Base-by-base conservation (phyloP, 2,329 filamentous ascomycete genomes). In the Sporothrix schenckii region DNA sequence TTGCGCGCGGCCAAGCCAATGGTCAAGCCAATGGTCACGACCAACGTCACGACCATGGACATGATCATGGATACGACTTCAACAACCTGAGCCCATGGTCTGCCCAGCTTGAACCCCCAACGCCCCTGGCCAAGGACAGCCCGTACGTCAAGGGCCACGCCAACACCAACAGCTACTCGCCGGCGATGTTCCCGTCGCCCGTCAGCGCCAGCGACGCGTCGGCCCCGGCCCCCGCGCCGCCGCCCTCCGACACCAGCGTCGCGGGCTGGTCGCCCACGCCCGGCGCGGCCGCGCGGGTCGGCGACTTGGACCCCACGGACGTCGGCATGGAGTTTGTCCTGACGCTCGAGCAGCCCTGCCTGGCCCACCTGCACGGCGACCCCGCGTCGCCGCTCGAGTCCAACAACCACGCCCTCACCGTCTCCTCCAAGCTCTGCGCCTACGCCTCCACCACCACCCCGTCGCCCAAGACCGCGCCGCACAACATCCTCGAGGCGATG, bases 311-410 rank as follows among this genome's bases (percentile, higher is more conserved):
- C 27, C 66, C 61, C 3, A 66, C 61, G 7, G 68, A 69, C 16
- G 30, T 71, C 14, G 71, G 71, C 66, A 72, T 72, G 71, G 69
- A 72, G 53, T 72, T 72, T 53, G 66, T 72, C 4, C 30, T 72
- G 2, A 71, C 49, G 39, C 44, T 72, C 11, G 71, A 72, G 16
- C 66, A 72, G 52, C 71, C 71, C 0, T 72, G 71, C 56, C 52
- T 70, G 3, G 63, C 21, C 10, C 71, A 72, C 39, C 49, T 72
- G 10, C 58, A 70, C 39, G 53, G 52, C 13, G 44, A 58, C 6
- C 69, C 69, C 0, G 47, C 9, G 24, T 13, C 34, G 13, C 27
- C 44, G 16, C 3, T 24, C 3, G 66, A 66, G n/a, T 66, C 66
- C 4, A 70, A 53, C 61, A 53, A 66, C 53, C 71, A 72, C 53